Evolutionary conservation across 2,329 filamentous ascomycete species (phyloP).

Genomic region (Colletotrichum cordylinicola): DNA sequence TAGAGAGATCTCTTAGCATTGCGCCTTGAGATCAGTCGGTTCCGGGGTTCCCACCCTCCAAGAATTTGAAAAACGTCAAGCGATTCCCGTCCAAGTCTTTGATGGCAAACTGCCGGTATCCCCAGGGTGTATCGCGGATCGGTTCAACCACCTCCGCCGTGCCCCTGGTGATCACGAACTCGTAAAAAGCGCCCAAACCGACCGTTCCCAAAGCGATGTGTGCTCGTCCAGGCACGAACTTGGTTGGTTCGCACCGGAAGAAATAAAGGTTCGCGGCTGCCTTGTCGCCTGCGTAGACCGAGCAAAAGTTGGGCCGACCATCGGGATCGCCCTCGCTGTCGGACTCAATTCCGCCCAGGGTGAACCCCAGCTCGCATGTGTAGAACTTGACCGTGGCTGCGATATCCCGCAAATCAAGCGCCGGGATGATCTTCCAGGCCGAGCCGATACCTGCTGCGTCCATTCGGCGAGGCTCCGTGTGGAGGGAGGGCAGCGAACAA

Average conservation of each 20-base stretch:
- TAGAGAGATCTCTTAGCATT: neutral
- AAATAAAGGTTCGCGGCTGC: constrained; percentile 13
- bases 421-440: constrained; percentile 17
- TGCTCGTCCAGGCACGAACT: neutral
- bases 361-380: neutral
- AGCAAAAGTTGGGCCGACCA: constrained; percentile 1
- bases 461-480: neutral
- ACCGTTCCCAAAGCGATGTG: constrained; percentile 1
- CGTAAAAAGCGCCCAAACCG: neutral
- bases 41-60: constrained; percentile 3
- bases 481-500: neutral
- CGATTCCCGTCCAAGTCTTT: neutral
- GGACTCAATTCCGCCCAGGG: neutral
- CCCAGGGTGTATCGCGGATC: neutral
- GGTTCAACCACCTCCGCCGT: neutral
- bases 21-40: neutral
- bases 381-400: neutral
- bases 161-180: neutral
- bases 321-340: neutral
- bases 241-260: neutral
- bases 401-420: neutral
- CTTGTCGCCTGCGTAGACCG: neutral
- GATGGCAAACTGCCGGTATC: constrained; percentile 6
- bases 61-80: constrained; percentile 6
- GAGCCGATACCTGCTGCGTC: neutral